Base-by-base conservation (phyloP, 192 early-diverging fungal genomes). In the Mortierella claussenii region DNA sequence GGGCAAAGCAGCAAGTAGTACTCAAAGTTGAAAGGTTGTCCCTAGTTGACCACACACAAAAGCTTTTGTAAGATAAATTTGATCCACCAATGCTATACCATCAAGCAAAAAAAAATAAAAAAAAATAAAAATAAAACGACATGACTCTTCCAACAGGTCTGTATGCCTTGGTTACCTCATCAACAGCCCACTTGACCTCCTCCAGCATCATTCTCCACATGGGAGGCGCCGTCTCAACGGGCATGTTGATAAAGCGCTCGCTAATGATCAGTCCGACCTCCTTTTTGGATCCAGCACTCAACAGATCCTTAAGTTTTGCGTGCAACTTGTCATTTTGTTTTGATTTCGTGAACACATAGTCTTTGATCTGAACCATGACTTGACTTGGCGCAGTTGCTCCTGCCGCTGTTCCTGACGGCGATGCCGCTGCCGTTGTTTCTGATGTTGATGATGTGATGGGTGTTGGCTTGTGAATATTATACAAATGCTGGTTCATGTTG, bases 201-300 rank as follows among this genome's bases (percentile, higher is more conserved):
- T 95, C 91, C 34, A 87, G 58, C 37, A 97, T 83, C 94, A 97
- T 94, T 26, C 86, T 89, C 65, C 95, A 91, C 93, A 99, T 93
- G 2, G 92, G 95, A 20, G 95, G 91, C 1, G 92, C 87, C 10
- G 97, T 85, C 66, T 97, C 91, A 27, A 95, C 94, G 12, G 97
- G 97, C 94, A 99, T 95, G 70, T 99, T 99, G 70, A 99, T 87
- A 24, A 99, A 86, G 7, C 97, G 83, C 60, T 97, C 96, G 64
- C 89, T 94, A 21, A 99, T 23, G 24, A 99, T 67, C 53, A 96
- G 59, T 0, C 89, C 95, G 17, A 87, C 79, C 15, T 84, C 49
- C 27, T 66, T 55, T 24, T 61, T 75, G 23, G 76, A 65, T 13
- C 59, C 58, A 31, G 68, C 36, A n/a, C 54, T 73, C 40, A 81